Percentiles rank a stretch among this genome's conserved stretches.
Evolutionary conservation across 345 rosid genomes (phyloP).

Genomic region (Pseudoturritis turrita): DNA sequence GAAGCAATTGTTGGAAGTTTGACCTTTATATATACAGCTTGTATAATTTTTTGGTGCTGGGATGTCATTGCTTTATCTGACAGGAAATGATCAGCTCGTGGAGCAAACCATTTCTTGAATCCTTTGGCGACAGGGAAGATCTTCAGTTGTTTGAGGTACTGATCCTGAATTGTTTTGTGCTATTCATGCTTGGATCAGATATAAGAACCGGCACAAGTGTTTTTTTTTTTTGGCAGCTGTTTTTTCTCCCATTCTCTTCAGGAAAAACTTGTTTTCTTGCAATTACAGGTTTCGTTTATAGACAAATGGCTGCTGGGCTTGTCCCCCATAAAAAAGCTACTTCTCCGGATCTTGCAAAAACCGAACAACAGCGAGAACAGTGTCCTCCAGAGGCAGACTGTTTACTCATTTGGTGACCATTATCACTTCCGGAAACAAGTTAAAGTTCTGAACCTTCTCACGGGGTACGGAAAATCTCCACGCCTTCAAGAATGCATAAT

Average conservation of each 20-base stretch:
- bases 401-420: conserved; percentile 86
- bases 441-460: conserved; percentile 80
- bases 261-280: not conserved
- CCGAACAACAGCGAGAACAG: conserved; percentile 36
- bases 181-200: not conserved
- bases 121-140: conserved; percentile 50
- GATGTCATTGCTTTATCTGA: conserved; percentile 7
- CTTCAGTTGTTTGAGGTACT: conserved; percentile 78
- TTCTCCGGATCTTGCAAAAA: conserved; percentile 66
- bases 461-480: conserved; percentile 54
- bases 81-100: conserved; percentile 86
- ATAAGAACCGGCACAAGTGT: not conserved
- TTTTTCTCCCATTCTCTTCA: not conserved
- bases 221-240: not conserved
- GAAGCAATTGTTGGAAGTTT: not conserved
- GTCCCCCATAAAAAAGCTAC: conserved; percentile 54
- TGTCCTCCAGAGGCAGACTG: conserved; percentile 55
- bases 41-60: not conserved
- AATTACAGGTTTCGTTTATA: conserved; percentile 68
- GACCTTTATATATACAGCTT: not conserved
- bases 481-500: not conserved
- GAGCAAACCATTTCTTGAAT: conserved; percentile 64
- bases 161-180: not conserved
- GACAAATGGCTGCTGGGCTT: conserved; percentile 74
- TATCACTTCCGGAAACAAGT: conserved; percentile 80